These are phyloP conservation scores for Tolypocladium ophioglossoides DNA, from an alignment of 2,329 filamentous ascomycete species.

Conservation along the genomic window DNA sequence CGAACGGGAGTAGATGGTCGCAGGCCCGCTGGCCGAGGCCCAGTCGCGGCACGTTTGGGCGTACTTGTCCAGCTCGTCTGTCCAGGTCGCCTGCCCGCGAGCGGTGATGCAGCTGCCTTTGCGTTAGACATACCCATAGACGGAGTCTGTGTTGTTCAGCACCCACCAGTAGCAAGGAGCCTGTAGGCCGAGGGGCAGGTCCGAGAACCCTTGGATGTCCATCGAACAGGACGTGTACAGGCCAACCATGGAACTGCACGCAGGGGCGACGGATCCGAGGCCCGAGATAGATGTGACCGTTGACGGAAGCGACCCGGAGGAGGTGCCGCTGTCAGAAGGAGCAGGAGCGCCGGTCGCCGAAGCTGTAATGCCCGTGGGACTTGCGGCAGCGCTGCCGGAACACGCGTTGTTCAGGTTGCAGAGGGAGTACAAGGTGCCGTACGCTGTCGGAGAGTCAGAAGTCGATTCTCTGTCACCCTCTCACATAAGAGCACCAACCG, in stretches of 20 bases:
- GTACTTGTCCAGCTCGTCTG: conserved; percentile 17
- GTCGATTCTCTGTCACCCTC: not conserved
- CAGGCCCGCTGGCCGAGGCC: conserved; percentile 15
- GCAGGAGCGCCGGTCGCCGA: conserved; percentile 5
- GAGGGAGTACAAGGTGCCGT: conserved; percentile 13
- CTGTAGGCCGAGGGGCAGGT: conserved; percentile 14
- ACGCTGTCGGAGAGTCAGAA: conserved; percentile 8
- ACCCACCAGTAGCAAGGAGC: conserved; percentile 23
- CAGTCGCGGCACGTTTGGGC: conserved; percentile 19
- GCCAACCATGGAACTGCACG: conserved; percentile 15
- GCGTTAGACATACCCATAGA: not conserved
- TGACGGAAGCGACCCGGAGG: not conserved
- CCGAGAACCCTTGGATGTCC: conserved; percentile 13
- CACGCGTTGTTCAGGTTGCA: conserved; percentile 5
- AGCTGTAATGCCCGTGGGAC: not conserved
- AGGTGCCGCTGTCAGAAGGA: conserved; percentile 4
- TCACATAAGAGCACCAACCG: conserved; percentile 9
- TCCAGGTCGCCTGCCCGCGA: conserved; percentile 13
- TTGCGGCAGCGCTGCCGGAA: not conserved
- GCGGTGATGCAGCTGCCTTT: conserved; percentile 11
- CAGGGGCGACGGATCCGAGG: conserved; percentile 8
- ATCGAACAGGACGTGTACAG: conserved; percentile 15
- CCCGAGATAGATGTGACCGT: not conserved
- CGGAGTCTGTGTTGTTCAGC: too few species aligned
- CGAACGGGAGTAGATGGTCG: conserved; percentile 15